Evolutionary conservation across 1,284 basidiomycete species (phyloP).

Genomic region (Schizophyllum amplum): DNA sequence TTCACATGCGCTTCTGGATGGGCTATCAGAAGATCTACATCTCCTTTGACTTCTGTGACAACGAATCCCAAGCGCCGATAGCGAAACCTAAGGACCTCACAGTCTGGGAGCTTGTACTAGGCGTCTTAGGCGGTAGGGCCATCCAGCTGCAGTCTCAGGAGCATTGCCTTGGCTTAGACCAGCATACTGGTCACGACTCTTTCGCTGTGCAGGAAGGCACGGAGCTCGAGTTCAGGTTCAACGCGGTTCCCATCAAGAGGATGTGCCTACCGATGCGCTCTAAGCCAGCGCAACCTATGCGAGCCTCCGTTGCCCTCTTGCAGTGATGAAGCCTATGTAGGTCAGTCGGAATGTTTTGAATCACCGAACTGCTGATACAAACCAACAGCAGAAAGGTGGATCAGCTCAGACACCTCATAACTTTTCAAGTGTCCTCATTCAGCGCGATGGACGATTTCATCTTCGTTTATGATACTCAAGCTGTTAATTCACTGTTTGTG

Average conservation of each 20-base stretch:
- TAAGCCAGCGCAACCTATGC: too few relatives aligned
- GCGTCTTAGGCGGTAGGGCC: too few relatives aligned
- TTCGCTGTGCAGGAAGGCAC: background rate
- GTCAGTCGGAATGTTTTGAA: too few relatives aligned
- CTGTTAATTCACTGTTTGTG: too few relatives aligned
- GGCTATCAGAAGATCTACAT: background rate
- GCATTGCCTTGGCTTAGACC: background rate
- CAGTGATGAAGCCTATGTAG: too few relatives aligned
- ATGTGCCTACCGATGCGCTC: background rate
- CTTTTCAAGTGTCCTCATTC: too few relatives aligned
- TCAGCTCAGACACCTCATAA: too few relatives aligned
- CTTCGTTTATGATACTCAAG: too few relatives aligned
- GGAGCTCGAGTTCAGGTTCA: background rate
- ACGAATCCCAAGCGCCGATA: background rate
- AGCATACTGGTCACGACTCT: background rate
- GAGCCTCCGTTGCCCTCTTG: too few relatives aligned
- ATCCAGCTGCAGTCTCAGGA: background rate
- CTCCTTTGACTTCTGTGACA: background rate
- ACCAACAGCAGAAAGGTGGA: too few relatives aligned
- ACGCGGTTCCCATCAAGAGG: background rate
- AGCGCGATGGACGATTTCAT: too few relatives aligned
- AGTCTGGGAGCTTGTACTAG: background rate
- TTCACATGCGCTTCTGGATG: background rate
- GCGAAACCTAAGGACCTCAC: background rate
- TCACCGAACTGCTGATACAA: too few relatives aligned